These are phyloP conservation scores for Nothophytophthora sp. DNA, from an alignment of 352 stramenopile genomes.

Conservation along the genomic window DNA sequence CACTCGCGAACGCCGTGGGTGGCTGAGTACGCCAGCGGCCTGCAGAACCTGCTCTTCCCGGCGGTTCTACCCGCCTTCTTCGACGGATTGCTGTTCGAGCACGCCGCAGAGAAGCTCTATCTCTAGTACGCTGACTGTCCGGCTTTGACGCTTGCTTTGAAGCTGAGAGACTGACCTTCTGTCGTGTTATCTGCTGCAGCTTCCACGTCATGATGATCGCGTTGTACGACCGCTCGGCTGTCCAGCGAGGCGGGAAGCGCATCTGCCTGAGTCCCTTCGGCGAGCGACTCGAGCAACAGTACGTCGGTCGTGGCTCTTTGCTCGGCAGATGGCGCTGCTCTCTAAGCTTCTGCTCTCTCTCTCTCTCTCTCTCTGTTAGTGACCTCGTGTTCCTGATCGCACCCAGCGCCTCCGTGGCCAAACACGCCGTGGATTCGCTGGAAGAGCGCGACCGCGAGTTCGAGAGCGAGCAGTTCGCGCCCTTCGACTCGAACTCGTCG, in stretches of 20 bases:
- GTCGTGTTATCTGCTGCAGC: conserved; percentile 12
- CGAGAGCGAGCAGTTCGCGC: not conserved
- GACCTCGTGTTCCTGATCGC: conserved; percentile 60
- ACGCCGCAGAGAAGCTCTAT: conserved; percentile 40
- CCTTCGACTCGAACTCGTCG: not conserved
- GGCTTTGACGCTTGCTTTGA: not conserved
- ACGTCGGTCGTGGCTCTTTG: too few relatives aligned
- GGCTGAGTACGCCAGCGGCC: conserved; percentile 46
- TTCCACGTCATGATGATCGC: conserved; percentile 49
- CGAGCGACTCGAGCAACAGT: conserved; percentile 43
- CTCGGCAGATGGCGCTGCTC: too few relatives aligned
- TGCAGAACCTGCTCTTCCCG: conserved; percentile 59
- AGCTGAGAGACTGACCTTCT: not conserved
- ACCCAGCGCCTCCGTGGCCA: conserved; percentile 39
- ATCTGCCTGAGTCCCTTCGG: conserved; percentile 42
- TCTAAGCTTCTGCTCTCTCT: not conserved
- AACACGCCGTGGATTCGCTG: conserved; percentile 42
- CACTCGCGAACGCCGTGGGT: conserved; percentile 50
- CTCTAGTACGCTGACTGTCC: conserved; percentile 28
- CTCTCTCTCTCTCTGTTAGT: conserved; percentile 2
- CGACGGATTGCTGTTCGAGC: conserved; percentile 40
- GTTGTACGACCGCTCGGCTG: conserved; percentile 41
- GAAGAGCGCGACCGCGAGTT: conserved; percentile 4
- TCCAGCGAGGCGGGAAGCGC: conserved; percentile 17
- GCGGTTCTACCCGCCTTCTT: conserved; percentile 44